Evolutionary conservation across 176 grass and related monocot species (phyloP), one percentile per base, ranked within the genome.

Genomic region (Saccharum officinarum): DNA sequence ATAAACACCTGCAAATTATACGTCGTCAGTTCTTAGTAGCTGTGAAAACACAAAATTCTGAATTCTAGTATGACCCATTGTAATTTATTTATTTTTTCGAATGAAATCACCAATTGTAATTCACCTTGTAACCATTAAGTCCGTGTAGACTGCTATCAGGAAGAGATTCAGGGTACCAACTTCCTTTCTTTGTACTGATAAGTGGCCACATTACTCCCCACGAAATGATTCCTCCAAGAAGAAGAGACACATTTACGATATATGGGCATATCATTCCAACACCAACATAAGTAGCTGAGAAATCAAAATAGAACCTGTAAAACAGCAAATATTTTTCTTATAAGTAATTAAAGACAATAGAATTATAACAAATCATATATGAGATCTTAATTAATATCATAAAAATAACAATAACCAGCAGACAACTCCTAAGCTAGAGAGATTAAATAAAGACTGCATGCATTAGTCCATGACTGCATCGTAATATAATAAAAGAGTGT

Each of bases 241-340:
- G 73, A 79, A 94, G 75, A 16, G 94, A 97, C 36, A 78, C 65
- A 68, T 97, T 97, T n/a, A 97, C 94, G 1, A 97, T 86, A n/a
- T 97, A 85, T 15, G 94, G 90, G 63, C 94, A 97, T 62, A 97
- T 97, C 92, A 97, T 94, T 75, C 94, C 92, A 70, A 92, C 92
- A 73, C 89, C 94, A 84, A 97, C 85, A 89, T 97, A 97, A 18
- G 90, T 94, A 68, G 92, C 36, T 38, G 87, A 97, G 84, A 97
- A 94, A 76, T 97, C 86, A 42, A 97, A 97, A 55, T 76, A 97
- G 55, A 94, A 97, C 69, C 94, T 94, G 71, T 1, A 88, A 69
- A 37, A 68, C 2, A 41, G 26, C 20, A 62, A 68, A 66, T 64
- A 1, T 15, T 65, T 15, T 62, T 65, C 28, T 65, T 15, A 30